Conservation (phyloP, 1,284 basidiomycete genomes). For the Sphagnurus paluster region DNA sequence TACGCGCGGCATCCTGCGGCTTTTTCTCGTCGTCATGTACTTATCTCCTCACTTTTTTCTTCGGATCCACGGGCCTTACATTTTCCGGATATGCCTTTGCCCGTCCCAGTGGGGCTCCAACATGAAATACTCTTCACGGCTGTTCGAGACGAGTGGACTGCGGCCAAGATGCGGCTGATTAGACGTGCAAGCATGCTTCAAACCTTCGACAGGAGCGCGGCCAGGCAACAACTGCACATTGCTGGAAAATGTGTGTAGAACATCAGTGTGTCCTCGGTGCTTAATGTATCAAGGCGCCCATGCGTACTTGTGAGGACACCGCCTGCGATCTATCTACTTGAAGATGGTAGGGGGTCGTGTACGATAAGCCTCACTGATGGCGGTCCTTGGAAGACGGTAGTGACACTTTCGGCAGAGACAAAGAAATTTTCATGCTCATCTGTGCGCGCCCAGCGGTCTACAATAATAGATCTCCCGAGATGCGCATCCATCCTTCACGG, state of each 20-base stretch:
- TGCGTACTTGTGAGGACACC: too few relatives aligned
- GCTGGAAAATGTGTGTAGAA: too few relatives aligned
- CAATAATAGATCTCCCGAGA: conserved; percentile 4
- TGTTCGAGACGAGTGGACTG: background rate
- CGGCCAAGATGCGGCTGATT: conserved; percentile 5
- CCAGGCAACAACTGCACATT: background rate
- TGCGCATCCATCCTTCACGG: background rate
- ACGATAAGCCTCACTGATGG: too few relatives aligned
- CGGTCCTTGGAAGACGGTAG: background rate
- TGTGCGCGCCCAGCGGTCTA: background rate
- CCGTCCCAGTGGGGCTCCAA: background rate
- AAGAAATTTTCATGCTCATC: background rate
- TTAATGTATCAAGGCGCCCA: too few relatives aligned
- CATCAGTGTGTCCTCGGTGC: too few relatives aligned
- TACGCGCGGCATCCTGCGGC: too few relatives aligned
- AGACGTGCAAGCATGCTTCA: conserved; percentile 4
- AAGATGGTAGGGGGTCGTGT: too few relatives aligned
- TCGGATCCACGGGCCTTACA: conserved; percentile 3
- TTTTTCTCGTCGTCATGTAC: conserved; percentile 3
- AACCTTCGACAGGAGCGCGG: conserved; percentile 1
- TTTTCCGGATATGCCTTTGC: background rate
- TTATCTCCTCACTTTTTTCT: background rate
- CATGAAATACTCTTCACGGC: background rate
- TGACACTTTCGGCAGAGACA: background rate
- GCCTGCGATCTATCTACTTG: too few relatives aligned